These are phyloP conservation scores for Vitellaria paradoxa DNA, from an alignment of 179 eudicot species.

Conservation along the genomic window DNA sequence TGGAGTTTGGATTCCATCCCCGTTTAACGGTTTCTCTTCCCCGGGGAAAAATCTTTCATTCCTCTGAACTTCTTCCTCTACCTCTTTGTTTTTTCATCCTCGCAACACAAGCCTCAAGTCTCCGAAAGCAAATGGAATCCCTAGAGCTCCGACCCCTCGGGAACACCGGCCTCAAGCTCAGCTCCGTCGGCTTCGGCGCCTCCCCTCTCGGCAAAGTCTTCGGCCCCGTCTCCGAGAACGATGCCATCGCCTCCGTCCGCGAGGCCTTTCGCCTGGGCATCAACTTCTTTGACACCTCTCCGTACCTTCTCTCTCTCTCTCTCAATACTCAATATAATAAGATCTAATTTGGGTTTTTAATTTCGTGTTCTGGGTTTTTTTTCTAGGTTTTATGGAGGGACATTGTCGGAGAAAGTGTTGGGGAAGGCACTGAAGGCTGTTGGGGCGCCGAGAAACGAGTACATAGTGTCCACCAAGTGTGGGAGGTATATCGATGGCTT, in stretches of 20 bases:
- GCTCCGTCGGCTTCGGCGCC: conserved; percentile 91
- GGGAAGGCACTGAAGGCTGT: conserved; percentile 81
- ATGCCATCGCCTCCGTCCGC: conserved; percentile 68
- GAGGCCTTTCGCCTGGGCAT: conserved; percentile 71
- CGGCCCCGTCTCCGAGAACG: conserved; percentile 67
- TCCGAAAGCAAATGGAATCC: conserved; percentile 5
- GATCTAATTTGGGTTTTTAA: background rate
- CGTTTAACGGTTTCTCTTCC: too few species aligned
- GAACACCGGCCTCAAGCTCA: conserved; percentile 75
- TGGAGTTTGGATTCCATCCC: too few species aligned
- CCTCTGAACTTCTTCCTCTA: too few species aligned
- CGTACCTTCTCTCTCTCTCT: conserved; percentile 36
- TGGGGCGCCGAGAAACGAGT: conserved; percentile 73
- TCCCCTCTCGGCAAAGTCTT: conserved; percentile 95
- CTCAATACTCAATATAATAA: too few species aligned
- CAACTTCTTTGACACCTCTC: conserved; percentile 96
- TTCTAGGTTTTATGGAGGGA: conserved; percentile 85
- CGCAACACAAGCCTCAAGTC: too few species aligned
- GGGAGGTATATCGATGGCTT: conserved; percentile 91
- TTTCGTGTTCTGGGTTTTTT: conserved; percentile 3
- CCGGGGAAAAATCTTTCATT: too few species aligned
- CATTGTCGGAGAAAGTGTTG: conserved; percentile 82
- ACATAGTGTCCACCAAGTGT: conserved; percentile 90
- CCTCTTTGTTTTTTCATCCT: too few species aligned
- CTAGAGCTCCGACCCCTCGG: conserved; percentile 75